phyloP scores from a whole-genome alignment of 129 eudicot genomes.

The Chrysanthemum seticuspe region DNA sequence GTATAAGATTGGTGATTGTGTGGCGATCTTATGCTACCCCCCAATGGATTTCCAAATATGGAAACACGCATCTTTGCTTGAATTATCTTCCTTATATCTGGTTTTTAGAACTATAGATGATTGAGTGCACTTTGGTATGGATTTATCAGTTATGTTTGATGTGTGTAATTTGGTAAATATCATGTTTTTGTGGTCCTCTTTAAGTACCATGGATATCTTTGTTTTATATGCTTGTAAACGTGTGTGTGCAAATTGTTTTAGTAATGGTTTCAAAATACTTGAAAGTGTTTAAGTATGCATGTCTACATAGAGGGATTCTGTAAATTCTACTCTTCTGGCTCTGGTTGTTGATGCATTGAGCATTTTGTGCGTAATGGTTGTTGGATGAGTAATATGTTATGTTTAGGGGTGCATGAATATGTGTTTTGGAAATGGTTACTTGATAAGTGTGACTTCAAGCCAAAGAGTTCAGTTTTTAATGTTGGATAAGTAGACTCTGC shows the following conservation, averaged over 20 bases:
- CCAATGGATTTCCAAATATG: too few relatives aligned
- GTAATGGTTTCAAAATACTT: background rate
- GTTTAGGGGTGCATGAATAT: background rate
- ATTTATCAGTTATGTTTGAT: conserved; percentile 2
- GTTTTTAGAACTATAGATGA: background rate
- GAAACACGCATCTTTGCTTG: too few relatives aligned
- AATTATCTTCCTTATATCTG: too few relatives aligned
- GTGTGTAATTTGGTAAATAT: conserved; percentile 1
- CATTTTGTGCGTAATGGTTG: background rate
- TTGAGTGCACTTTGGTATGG: background rate
- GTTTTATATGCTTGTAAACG: background rate
- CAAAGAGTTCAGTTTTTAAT: background rate
- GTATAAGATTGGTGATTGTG: too few relatives aligned
- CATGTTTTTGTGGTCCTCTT: background rate
- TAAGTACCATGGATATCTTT: background rate
- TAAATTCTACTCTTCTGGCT: background rate
- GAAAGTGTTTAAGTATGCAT: conserved; percentile 3
- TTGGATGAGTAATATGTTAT: background rate
- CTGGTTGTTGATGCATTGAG: background rate
- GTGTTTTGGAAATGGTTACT: background rate
- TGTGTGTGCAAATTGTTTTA: background rate
- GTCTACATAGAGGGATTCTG: background rate
- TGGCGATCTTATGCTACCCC: too few relatives aligned
- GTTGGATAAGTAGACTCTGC: background rate
- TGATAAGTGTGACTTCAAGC: background rate